Evolutionary conservation across 495 filamentous ascomycete genomes (phyloP), one percentile per base, ranked within the genome.

Genomic region (Rhypophila decipiens): DNA sequence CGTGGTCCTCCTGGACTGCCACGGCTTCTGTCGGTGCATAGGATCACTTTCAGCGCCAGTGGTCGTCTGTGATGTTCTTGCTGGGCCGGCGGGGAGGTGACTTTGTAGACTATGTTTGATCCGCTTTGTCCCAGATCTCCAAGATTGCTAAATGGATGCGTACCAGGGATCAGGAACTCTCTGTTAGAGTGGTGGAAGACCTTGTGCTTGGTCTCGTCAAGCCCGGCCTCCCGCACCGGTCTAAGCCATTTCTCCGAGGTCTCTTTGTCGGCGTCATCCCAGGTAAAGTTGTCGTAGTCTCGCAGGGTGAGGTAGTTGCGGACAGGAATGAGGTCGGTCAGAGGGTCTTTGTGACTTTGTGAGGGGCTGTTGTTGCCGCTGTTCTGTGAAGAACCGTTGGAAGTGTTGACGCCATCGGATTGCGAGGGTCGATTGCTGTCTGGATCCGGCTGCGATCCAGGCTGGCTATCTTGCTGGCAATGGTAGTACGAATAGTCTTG

Each of bases 21-120:
- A n/a, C n/a, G 50, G 2, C 29, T 23, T 23, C 41, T 48, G 19
- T 65, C 60, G 24, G 61, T 63, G 49, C 59, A 63, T 4, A 55
- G 36, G 19, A 63, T 65, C 7, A 63, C 50, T 44, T 65, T 63
- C 29, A 65, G 53, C 1, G 62, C 62, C 9, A 65, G 45, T 4
- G 57, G 57, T 22, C 60, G 52, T 1, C 47, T 40, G 34, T 61
- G 63, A 20, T n/a, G 18, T 37, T 44, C 35, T 1, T 46, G 50
- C 3, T 53, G 50, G n/a, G n/a, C n/a, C n/a, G n/a, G n/a, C 1
- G 62, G 62, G 4, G 50, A 39, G 2, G 21, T 49, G 5, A 65
- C 62, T 15, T 39, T 52, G 53, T 61, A 65, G 13, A 65, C 60
- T 19, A 61, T 48, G 20, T 59, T 65, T 19, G 62, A 57, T 0